Conservation (phyloP, 2,329 filamentous ascomycete species). For the Emergomyces pasteurianus region DNA sequence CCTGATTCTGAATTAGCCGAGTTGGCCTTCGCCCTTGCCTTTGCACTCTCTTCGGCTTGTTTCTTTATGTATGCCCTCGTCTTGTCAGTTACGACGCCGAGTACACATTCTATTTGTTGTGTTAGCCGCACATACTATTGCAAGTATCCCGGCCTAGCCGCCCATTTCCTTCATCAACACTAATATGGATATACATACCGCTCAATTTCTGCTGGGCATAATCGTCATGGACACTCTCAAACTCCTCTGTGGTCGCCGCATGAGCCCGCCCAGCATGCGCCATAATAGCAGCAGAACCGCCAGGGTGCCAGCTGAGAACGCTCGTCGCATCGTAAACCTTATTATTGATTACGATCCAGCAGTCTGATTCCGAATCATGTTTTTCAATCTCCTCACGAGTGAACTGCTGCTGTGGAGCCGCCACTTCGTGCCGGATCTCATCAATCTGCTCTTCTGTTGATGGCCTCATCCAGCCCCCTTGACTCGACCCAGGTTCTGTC, state of each 20-base stretch:
- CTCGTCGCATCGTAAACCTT: constrained; percentile 42
- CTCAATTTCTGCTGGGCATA: constrained; percentile 40
- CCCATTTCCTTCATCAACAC: not conserved
- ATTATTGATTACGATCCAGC: constrained; percentile 43
- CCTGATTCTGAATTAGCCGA: constrained; percentile 20
- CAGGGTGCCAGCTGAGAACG: constrained; percentile 39
- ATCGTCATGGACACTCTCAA: constrained; percentile 40
- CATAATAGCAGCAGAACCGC: constrained; percentile 38
- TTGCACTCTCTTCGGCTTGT: constrained; percentile 29
- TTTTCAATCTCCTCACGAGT: constrained; percentile 44
- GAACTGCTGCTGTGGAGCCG: constrained; percentile 39
- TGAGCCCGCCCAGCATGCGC: constrained; percentile 40
- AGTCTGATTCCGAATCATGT: constrained; percentile 37
- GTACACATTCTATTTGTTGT: constrained; percentile 32
- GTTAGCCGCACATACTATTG: not conserved
- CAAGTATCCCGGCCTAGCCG: not conserved
- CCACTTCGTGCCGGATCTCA: constrained; percentile 33
- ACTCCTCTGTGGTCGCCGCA: constrained; percentile 38
- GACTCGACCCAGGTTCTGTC: constrained; percentile 31
- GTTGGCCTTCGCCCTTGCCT: constrained; percentile 22
- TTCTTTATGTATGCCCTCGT: constrained; percentile 36
- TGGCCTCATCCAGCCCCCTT: constrained; percentile 42
- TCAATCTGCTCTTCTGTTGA: constrained; percentile 36
- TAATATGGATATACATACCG: constrained; percentile 15
- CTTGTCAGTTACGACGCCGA: constrained; percentile 41